phyloP scores from a whole-genome alignment of 345 rosid genomes.

The Arabis alpina region DNA sequence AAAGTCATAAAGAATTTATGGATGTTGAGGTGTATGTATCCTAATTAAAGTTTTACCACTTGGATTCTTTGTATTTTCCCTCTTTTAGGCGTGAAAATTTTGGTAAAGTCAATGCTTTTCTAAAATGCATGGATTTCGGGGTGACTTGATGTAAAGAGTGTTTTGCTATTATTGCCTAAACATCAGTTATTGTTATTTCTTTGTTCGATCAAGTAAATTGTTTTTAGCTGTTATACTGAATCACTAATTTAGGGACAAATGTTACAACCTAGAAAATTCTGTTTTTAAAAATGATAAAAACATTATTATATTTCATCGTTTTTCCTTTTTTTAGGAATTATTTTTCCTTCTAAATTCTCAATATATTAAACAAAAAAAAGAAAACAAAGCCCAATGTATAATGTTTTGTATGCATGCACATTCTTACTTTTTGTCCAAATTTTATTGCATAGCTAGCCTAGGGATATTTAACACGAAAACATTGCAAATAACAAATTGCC shows the following conservation, averaged over 20 bases:
- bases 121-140: background rate
- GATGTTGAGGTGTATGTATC: slow-evolving; percentile 9
- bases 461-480: no score
- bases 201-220: background rate
- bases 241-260: slow-evolving; percentile 1
- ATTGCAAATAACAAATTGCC: no score
- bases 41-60: background rate
- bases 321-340: no score
- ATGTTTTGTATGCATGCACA: no score
- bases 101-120: background rate
- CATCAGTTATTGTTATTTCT: background rate
- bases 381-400: no score
- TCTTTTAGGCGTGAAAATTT: background rate
- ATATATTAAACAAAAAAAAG: no score
- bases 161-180: slow-evolving; percentile 15
- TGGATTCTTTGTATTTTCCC: slow-evolving; percentile 7
- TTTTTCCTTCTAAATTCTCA: no score
- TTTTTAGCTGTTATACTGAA: background rate
- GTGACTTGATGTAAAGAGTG: background rate
- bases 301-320: background rate
- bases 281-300: background rate
- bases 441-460: no score
- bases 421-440: no score
- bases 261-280: background rate
- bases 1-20: slow-evolving; percentile 3